Base-by-base conservation (phyloP, 2,329 filamentous ascomycete genomes). In the Chrysoporthe puriensis region DNA sequence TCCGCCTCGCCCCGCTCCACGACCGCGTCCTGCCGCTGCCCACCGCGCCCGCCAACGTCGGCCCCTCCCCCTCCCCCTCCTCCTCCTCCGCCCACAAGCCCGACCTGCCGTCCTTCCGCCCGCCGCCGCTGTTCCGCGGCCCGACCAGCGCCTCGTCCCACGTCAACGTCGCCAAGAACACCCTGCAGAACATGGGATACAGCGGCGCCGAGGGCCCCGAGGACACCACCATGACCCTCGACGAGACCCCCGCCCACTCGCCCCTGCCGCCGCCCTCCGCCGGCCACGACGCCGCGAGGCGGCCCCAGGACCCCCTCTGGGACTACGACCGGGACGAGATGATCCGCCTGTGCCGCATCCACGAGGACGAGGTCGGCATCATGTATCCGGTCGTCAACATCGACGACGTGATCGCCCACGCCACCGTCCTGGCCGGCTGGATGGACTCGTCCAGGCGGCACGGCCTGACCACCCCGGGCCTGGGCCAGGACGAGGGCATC, bases 351-450 rank as follows among this genome's bases (percentile, higher is more conserved):
- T 93, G 92, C 71, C 85, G 87, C 16, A 82, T 96, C 0, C 95
- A 96, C 75, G 92, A 97, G 72, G 94, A 97, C 73, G 94, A 97
- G 76, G 90, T 96, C 73, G 93, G 93, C 56, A 87, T 95, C 73
- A 96, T 97, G 93, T 97, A 97, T 76, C 95, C 95, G 0, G 87
- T 97, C 4, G 78, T 97, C 59, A 87, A 92, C 72, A 91, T 97
- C 46, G 87, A 91, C 54, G 84, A 85, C 54, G 82, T 96, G 50
- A 88, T 92, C 48, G 82, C 83, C 6, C 91, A 97, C 76, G 89
- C 90, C 7, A 89, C 86, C 70, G 84, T 85, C 68, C 81, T 97
- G 1, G 90, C 90, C 66, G 83, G 86, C 0, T 96, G 92, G 76
- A 88, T 96, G 75, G 91, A 94, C 72, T 75, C 79, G 0, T 73